Base-by-base conservation (phyloP, 2,329 filamentous ascomycete genomes). In the Gremmenia infestans region DNA sequence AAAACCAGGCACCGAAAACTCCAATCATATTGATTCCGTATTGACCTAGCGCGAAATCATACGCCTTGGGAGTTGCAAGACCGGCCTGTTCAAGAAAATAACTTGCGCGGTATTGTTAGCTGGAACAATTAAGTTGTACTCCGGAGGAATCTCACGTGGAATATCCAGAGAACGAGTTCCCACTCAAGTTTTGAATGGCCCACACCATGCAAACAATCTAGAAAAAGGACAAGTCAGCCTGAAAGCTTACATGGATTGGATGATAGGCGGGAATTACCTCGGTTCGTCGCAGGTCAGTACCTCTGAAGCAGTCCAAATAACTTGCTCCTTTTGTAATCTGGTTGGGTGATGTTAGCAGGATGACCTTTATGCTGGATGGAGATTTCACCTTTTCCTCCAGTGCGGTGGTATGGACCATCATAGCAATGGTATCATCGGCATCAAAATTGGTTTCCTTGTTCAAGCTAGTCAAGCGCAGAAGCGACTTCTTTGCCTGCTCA, bases 101-200 rank as follows among this genome's bases (percentile, higher is more conserved):
- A 22, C 55, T 57, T 14, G 25, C 14, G 14, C 9, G 11, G 15
- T 15, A 45, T 32, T 49, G 23, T 47, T 28, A 47, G 45, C 45
- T 11, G 12, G 12, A 7, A 32, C 9, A 12, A 32, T 14, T 1
- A 22, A 23, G 12, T 22, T 2, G 9, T n/a, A 42, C 28, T 1
- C 39, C 19, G 19, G 6, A 15, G 14, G 36, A n/a, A 8, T 63
- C 35, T 47, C 53, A 61, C 12, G 81, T 86, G 0, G 81, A 83
- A 60, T 85, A 88, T 55, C 81, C 81, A 48, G 84, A 82, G 60
- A 87, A 79, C 14, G 83, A 82, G 59, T 83, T 82, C 23, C 85
- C 83, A 51, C 79, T 81, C 2, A 87, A 72, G 19, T 85, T 84
- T 64, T 88, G 85, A 3, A 83, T 83, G 3, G 81, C 78, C 73